Conservation (phyloP, 2,329 filamentous ascomycete species). For the Colletotrichum sp. region DNA sequence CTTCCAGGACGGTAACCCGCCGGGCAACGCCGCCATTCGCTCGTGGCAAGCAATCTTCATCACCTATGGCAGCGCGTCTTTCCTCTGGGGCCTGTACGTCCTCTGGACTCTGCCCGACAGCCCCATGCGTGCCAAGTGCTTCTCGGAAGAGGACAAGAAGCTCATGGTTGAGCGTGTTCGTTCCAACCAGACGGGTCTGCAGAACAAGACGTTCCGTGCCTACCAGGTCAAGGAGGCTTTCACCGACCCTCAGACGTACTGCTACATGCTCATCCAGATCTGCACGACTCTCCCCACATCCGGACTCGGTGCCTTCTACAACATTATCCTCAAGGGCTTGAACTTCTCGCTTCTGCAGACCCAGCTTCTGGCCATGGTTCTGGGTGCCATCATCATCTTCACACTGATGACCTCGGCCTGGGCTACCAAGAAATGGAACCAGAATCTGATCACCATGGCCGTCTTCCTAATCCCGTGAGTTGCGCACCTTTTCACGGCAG, state of each 20-base stretch:
- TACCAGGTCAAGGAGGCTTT: constrained; percentile 10
- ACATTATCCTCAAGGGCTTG: constrained; percentile 28
- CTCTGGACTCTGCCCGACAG: constrained; percentile 46
- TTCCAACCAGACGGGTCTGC: constrained; percentile 36
- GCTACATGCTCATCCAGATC: constrained; percentile 9
- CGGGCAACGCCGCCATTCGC: constrained; percentile 28
- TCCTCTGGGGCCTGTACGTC: constrained; percentile 37
- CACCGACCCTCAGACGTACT: background rate
- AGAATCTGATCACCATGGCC: constrained; percentile 22
- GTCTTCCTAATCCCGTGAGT: background rate
- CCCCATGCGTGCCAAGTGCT: constrained; percentile 32
- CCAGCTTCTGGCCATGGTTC: constrained; percentile 29
- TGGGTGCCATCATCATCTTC: constrained; percentile 13
- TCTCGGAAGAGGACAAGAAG: constrained; percentile 35
- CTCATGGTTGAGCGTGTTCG: constrained; percentile 42
- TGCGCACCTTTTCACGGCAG: background rate
- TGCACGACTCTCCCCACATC: constrained; percentile 27
- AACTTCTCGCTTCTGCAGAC: constrained; percentile 28
- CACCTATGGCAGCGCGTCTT: constrained; percentile 41
- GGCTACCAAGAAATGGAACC: constrained; percentile 5
- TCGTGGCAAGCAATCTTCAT: constrained; percentile 49
- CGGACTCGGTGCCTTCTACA: constrained; percentile 27
- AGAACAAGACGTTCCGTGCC: constrained; percentile 6
- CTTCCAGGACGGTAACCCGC: background rate
- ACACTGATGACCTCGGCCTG: background rate